Conservation (phyloP, 495 filamentous ascomycete genomes). For the Xylaria sp. region DNA sequence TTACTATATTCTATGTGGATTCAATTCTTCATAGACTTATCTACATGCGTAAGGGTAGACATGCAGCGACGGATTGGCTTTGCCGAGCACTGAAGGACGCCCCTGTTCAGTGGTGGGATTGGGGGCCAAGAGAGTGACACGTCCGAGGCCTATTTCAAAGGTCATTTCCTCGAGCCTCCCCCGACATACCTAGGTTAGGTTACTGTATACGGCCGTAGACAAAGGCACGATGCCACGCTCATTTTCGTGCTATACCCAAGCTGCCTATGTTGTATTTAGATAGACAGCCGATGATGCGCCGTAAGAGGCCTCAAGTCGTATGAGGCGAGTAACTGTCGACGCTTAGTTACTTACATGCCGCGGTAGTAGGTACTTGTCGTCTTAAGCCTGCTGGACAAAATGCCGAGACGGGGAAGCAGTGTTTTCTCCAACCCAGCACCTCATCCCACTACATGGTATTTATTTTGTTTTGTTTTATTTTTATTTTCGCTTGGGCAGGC, state of each 20-base stretch:
- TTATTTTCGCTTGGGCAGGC: background rate
- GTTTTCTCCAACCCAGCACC: background rate
- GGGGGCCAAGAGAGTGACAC: slow-evolving; percentile 14
- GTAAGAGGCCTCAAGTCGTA: background rate
- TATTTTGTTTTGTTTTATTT: no score
- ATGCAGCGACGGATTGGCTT: background rate
- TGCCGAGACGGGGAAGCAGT: background rate
- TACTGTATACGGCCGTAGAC: background rate
- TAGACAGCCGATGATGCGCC: background rate
- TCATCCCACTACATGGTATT: background rate
- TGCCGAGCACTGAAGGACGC: background rate
- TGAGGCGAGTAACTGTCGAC: background rate
- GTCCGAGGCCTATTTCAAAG: background rate
- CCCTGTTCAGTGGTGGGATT: background rate
- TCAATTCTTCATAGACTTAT: background rate
- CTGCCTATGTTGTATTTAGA: background rate
- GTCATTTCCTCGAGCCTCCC: background rate
- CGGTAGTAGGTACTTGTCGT: background rate
- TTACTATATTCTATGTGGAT: background rate
- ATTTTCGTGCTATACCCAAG: background rate
- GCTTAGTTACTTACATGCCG: background rate
- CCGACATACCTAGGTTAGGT: slow-evolving; percentile 1
- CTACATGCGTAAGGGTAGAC: background rate
- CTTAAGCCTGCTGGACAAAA: slow-evolving; percentile 14
- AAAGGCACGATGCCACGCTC: background rate